A percentile compares a stretch with the other conserved stretches of the same genome.
Conservation (phyloP, 441 rosid genomes). For the Bruguiera hainesii region DNA sequence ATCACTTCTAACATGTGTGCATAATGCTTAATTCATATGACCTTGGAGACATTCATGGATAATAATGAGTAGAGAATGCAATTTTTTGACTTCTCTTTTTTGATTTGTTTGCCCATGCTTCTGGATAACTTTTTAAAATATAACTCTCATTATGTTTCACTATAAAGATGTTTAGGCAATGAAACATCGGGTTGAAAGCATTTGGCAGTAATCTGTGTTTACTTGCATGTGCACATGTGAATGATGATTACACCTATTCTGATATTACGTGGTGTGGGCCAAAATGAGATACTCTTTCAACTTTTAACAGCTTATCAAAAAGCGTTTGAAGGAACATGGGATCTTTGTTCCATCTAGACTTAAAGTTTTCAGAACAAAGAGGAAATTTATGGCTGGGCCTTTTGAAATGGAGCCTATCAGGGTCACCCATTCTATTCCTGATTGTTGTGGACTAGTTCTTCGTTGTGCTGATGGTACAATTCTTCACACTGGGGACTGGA, state of each 20-base stretch:
- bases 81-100: background rate
- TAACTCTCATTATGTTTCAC: conserved; percentile 1
- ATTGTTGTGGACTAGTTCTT: conserved; percentile 92
- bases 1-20: background rate
- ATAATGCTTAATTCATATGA: background rate
- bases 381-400: conserved; percentile 86
- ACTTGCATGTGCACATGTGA: background rate
- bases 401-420: conserved; percentile 93
- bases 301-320: conserved; percentile 71
- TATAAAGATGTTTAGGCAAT: conserved; percentile 7
- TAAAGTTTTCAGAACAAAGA: conserved; percentile 60
- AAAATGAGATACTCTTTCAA: conserved; percentile 11
- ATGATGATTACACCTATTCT: background rate
- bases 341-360: conserved; percentile 89
- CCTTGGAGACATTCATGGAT: background rate
- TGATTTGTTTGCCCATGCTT: conserved; percentile 2
- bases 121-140: background rate
- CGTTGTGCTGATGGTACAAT: conserved; percentile 97
- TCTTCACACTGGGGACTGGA: conserved; percentile 99
- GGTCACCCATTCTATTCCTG: conserved; percentile 98
- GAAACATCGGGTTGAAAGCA: conserved; percentile 2
- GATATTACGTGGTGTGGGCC: conserved; percentile 3
- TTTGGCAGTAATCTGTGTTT: background rate
- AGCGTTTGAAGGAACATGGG: conserved; percentile 95
- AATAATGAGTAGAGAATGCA: background rate